phyloP scores from a whole-genome alignment of 139 green algal genomes.

The Volvox reticuliferus region DNA sequence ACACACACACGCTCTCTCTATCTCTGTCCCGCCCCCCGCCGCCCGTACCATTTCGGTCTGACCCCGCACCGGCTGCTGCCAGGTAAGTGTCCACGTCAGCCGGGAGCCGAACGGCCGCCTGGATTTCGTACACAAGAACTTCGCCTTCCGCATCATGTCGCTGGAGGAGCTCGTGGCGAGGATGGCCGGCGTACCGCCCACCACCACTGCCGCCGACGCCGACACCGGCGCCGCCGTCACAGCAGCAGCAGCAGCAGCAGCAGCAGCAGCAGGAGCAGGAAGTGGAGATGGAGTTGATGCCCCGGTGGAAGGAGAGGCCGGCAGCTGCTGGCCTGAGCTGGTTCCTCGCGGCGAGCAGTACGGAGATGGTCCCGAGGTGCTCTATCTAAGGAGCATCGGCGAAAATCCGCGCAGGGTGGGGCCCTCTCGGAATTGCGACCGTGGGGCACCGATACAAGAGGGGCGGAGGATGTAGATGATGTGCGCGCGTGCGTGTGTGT shows the following conservation, averaged over 20 bases:
- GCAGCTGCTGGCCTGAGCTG: constrained; percentile 15
- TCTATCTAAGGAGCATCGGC: constrained; percentile 72
- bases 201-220: too few relatives aligned
- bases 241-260: not conserved
- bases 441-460: not conserved
- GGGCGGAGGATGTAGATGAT: not conserved
- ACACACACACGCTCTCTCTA: too few relatives aligned
- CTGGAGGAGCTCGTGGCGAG: constrained; percentile 59
- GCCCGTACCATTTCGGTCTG: not conserved
- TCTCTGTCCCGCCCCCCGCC: not conserved
- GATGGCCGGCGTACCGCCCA: not conserved
- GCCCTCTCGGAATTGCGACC: too few relatives aligned
- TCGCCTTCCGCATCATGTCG: constrained; percentile 63
- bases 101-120: constrained; percentile 47
- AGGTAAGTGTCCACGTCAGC: constrained; percentile 66
- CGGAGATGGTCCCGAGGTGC: constrained; percentile 24
- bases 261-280: not conserved
- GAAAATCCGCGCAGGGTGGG: constrained; percentile 70
- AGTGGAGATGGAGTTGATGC: not conserved
- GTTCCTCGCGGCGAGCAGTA: not conserved
- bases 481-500: too few relatives aligned
- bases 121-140: constrained; percentile 77
- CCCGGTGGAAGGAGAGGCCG: not conserved
- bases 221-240: too few relatives aligned
- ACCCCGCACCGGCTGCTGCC: not conserved